Evolutionary conservation across 73 alveolate species (phyloP).

Genomic region (Blepharisma stoltei): DNA sequence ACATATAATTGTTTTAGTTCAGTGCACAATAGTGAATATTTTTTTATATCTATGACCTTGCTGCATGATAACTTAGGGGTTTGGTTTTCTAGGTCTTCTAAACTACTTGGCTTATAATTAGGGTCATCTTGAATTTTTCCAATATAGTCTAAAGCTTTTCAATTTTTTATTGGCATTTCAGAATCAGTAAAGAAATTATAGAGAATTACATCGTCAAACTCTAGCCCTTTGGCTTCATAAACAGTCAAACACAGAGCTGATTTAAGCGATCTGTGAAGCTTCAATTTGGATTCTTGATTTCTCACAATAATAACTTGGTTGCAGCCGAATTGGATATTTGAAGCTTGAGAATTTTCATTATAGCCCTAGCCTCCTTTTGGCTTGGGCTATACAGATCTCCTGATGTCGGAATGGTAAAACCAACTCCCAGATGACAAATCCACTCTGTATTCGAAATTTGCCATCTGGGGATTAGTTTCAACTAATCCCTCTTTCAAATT

Average conservation of each 20-base stretch:
- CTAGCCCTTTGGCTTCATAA: constrained; percentile 81
- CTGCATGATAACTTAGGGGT: constrained; percentile 2
- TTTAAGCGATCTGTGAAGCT: constrained; percentile 52
- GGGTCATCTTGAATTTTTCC: neutral
- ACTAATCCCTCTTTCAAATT: constrained; percentile 24
- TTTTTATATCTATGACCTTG: constrained; percentile 27
- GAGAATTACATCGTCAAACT: constrained; percentile 76
- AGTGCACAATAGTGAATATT: constrained; percentile 44
- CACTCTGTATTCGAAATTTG: too few species aligned
- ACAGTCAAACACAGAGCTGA: constrained; percentile 70
- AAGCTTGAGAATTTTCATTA: neutral
- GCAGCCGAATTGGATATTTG: constrained; percentile 67
- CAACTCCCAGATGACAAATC: too few species aligned
- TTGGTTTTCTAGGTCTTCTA: neutral
- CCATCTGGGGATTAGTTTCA: too few species aligned
- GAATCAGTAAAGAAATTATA: constrained; percentile 68
- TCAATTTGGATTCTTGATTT: constrained; percentile 58
- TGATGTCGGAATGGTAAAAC: neutral
- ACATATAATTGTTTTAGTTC: constrained; percentile 60
- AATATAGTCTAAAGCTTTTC: constrained; percentile 35
- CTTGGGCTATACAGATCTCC: too few species aligned
- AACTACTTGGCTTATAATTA: constrained; percentile 1
- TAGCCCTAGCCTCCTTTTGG: too few species aligned
- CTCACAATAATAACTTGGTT: constrained; percentile 74
- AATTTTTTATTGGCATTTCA: constrained; percentile 32